Evolutionary conservation across 768 basidiomycete species (phyloP), one percentile per base, ranked within the genome.

Genomic region (Austroboletus eburneus): DNA sequence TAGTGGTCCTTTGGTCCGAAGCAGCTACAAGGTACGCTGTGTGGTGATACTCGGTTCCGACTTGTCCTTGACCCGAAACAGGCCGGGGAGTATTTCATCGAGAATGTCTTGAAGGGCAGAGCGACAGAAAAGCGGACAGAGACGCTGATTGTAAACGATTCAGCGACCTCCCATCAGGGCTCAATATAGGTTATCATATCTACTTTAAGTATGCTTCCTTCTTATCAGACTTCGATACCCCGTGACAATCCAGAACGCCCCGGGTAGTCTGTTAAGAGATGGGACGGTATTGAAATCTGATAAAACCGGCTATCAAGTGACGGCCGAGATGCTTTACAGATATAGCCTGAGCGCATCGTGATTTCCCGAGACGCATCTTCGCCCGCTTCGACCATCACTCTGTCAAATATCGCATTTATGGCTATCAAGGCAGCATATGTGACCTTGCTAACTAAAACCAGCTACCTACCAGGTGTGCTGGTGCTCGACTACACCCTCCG

Each of bases 11-110:
- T 72, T 99, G 17, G 95, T 99, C 37, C 77, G 96, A 47, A 95
- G 91, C 59, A 93, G 90, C 62, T 99, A 98, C 67, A 98, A 98
- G 86, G 94, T 90, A 56, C 55, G 77, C 57, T 43, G 27, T 23
- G 27, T 12, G 9, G 9, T 33, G 27, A 30, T 17, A 27, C 16
- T 18, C 18, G 34, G 4, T 29, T 14, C 39, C 18, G 30, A 42
- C 34, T 4, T 22, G 22, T 43, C 32, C 46, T 41, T 55, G 41
- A 54, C 39, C 21, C 25, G 17, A 27, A 45, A 23, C 48, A 95
- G 92, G 93, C 93, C n/a, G 93, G 93, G 21, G 93, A 97, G 63
- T 95, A 80, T 64, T 97, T 86, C 69, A 90, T 97, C 32, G 91
- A 93, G 68, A 95, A 94, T 57, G 86, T 95, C 4, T 68, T 92